A percentile compares a stretch with the other conserved stretches of the same genome.
These are phyloP conservation scores for Diaporthe longicolla DNA, from an alignment of 2,329 filamentous ascomycete species.

Conservation along the genomic window DNA sequence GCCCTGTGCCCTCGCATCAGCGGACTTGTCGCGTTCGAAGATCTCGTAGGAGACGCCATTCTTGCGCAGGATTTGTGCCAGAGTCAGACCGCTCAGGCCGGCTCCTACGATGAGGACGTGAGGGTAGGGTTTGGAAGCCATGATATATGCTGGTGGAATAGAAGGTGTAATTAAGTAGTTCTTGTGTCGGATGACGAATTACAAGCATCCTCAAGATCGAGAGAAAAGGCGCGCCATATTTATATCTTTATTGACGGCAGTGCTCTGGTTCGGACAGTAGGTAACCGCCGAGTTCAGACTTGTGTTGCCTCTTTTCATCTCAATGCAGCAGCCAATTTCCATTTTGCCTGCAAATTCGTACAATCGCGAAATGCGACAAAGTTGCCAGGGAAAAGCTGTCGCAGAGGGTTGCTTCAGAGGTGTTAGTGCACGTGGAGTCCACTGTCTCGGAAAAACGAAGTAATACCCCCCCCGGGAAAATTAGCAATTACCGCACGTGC, in stretches of 20 bases:
- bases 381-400: not conserved
- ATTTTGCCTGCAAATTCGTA: not conserved
- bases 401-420: not conserved
- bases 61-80: slow-evolving; percentile 57
- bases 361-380: not conserved
- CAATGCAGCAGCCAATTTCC: not conserved
- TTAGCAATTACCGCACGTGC: too few relatives aligned
- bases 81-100: slow-evolving; percentile 57
- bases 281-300: not conserved
- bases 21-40: slow-evolving; percentile 55
- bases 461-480: too few relatives aligned
- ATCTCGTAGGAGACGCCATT: slow-evolving; percentile 52
- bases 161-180: not conserved
- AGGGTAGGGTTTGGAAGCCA: slow-evolving; percentile 33
- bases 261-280: not conserved
- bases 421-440: not conserved
- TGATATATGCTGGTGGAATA: not conserved
- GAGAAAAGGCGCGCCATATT: not conserved
- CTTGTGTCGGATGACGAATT: not conserved
- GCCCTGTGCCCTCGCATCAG: slow-evolving; percentile 46
- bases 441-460: too few relatives aligned
- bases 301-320: not conserved
- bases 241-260: not conserved
- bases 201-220: not conserved
- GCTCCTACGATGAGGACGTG: slow-evolving; percentile 58